Conservation (phyloP, 2,329 filamentous ascomycete species). For the Diaporthe humulicola region DNA sequence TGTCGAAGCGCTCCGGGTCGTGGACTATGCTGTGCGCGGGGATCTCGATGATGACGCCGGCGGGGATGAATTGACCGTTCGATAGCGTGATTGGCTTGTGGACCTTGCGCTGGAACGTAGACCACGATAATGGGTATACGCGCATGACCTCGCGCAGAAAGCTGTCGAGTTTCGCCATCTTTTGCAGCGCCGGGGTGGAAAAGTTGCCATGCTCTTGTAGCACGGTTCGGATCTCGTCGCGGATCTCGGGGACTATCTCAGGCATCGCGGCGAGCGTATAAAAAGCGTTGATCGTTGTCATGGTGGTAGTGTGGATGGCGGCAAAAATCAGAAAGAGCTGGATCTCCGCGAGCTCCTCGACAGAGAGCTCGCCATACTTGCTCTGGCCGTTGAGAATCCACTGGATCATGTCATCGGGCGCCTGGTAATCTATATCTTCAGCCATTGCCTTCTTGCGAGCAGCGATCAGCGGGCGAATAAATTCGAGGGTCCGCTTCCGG, state of each 20-base stretch:
- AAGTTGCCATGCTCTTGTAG: constrained; percentile 50
- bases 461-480: constrained; percentile 53
- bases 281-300: constrained; percentile 61
- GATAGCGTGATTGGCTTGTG: constrained; percentile 64
- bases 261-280: constrained; percentile 66
- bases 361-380: constrained; percentile 50
- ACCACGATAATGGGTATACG: constrained; percentile 44
- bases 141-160: constrained; percentile 51
- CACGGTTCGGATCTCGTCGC: constrained; percentile 61
- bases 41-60: constrained; percentile 57
- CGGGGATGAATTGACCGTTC: constrained; percentile 64
- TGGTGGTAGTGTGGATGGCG: constrained; percentile 65
- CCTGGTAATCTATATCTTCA: constrained; percentile 43
- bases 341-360: constrained; percentile 54
- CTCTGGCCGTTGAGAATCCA: constrained; percentile 57
- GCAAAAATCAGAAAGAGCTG: constrained; percentile 61
- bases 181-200: constrained; percentile 45
- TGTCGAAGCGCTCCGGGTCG: constrained; percentile 53
- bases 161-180: constrained; percentile 51
- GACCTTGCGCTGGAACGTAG: constrained; percentile 64
- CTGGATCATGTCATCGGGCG: constrained; percentile 62
- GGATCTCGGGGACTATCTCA: constrained; percentile 62
- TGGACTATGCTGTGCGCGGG: constrained; percentile 52
- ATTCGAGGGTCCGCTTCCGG: constrained; percentile 48
- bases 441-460: constrained; percentile 46